Base-by-base conservation (phyloP, 257 asterid species). In the Salvia hispanica region DNA sequence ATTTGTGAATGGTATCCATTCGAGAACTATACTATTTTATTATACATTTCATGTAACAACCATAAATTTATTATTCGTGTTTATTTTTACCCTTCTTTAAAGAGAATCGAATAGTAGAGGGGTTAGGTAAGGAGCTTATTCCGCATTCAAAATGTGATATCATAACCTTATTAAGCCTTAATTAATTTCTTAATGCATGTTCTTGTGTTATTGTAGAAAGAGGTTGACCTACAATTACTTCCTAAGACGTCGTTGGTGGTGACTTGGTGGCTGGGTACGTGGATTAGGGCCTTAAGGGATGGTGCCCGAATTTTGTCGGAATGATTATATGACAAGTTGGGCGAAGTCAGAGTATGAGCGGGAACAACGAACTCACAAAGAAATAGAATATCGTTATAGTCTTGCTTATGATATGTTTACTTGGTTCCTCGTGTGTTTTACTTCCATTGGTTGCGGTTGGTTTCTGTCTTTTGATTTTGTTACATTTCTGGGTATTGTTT, bases 71-170 rank as follows among this genome's bases (percentile, higher is more conserved):
- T 18, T 18, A 18, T 31, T 58, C 47, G 10, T 58, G 36, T 36
- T 58, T 36, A 58, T 14, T 15, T 59, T 34, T 59, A 4, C 6
- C 42, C 5, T 16, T 4, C 28, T 55, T 21, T 1, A 11, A 7
- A 42, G 45, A 56, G 50, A 67, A 42, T 43, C n/a, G 16, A 7
- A 67, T 0, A n/a, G 25, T 14, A 43, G 18, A n/a, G 16, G 18
- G 44, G 46, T 45, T 56, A 55, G 65, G 72, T 67, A 43, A 13
- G 47, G 57, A 55, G 46, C 39, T 11, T 21, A 42, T 43, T 9
- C 36, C 56, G 47, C 73, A 67, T 43, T 64, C 56, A 57, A 44
- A 8, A 9, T 28, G 2, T 15, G 58, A 28, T 0, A 18, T 18
- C 21, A 18, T 18, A 18, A 18, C 21, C 44, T 21, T 13, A 18